Base-by-base conservation (phyloP, 768 basidiomycete species). In the Calocera viscosa region DNA sequence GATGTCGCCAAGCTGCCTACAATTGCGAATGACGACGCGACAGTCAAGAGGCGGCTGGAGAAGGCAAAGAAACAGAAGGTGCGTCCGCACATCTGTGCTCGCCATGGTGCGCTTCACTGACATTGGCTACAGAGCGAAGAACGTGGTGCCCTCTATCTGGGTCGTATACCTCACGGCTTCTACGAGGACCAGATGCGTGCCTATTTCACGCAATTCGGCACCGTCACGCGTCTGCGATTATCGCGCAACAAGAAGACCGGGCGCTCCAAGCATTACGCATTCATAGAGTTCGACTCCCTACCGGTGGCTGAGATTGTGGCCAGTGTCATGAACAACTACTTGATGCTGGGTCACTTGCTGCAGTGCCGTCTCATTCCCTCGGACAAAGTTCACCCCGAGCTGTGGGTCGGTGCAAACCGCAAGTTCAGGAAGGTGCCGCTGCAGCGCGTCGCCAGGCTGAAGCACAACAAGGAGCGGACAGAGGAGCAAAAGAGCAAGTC, bases 261-360 rank as follows among this genome's bases (percentile, higher is more conserved):
- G 65, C 83, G 83, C 69, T 95, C 95, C 53, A 99, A 97, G 77
- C 95, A 97, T 76, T 98, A 95, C 76, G 95, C 86, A 1, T 98
- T 95, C 80, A 81, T 99, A 72, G 95, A 98, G 77, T 96, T 99
- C 75, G 85, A 87, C 66, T 94, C 91, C 47, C 82, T 85, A 22
- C 82, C 88, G 0, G 94, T 98, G 33, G 94, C 96, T 0, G 79
- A 94, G 73, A 97, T 99, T 69, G 96, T 96, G 8, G 88, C 90
- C 1, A 96, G 98, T 73, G 98, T 95, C 49, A 98, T 98, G 96
- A 86, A 99, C 81, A 98, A 96, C 79, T 99, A 97, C 76, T 83
- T 99, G 40, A 81, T 99, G 70, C 84, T 89, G 82, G 94, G 95
- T 7, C 95, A 96, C 74, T 89, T 99, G 69, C 82, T 99, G 66